Base-by-base conservation (phyloP, 2,329 filamentous ascomycete genomes). In the Nemania sp. region DNA sequence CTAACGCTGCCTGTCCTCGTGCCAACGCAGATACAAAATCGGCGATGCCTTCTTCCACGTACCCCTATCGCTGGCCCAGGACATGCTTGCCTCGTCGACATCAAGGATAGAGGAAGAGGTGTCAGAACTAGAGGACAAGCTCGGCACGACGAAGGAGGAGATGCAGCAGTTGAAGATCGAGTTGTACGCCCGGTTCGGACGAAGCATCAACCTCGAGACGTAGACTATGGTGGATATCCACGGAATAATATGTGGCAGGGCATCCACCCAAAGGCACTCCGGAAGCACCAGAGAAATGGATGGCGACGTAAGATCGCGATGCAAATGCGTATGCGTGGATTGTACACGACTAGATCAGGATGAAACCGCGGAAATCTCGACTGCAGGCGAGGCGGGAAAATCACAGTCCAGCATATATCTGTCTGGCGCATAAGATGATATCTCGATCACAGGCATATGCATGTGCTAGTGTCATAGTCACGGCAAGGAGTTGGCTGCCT, bases 141-240 rank as follows among this genome's bases (percentile, higher is more conserved):
- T 98, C 40, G 80, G 84, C 56, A 82, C 82, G 2, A 83, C 96
- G 54, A 88, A 89, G 57, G 92, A 96, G 66, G 91, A 97, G 74
- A 93, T 98, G 90, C 85, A 87, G 64, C 83, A 90, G 75, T 82
- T 99, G 66, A 99, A 99, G 81, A 90, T 96, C 60, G 87, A 91
- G 64, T 80, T 99, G 63, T 99, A 99, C 78, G 93, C 92, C 35
- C 87, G 96, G 64, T 99, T 99, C 78, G 95, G 95, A 57, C 87
- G 90, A 76, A 96, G 93, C 75, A 99, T 99, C 81, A 99, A 99
- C 78, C 82, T 98, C 67, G 95, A 99, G 78, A 91, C 90, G 68
- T 95, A 81, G 15, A 84, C n/a, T 18, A 35, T 11, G 12, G 5
- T 49, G 3, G 17, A 39, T 35, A 20, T 32, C 40, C 32, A 7